phyloP scores from a whole-genome alignment of 148 eudicot species.

The Agrostemma githago region DNA sequence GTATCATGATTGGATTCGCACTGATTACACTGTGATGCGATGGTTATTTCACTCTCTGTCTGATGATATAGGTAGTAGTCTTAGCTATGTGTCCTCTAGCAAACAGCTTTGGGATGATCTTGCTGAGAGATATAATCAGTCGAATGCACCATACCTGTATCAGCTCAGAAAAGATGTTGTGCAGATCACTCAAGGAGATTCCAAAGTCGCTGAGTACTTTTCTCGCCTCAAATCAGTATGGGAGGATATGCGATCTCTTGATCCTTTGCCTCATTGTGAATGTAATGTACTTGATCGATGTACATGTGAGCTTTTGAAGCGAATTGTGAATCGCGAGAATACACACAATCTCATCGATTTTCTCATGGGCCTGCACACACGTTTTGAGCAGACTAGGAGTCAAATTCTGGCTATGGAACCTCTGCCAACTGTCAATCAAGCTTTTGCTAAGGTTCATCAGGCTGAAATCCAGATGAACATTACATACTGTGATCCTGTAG shows the following conservation, averaged over 20 bases:
- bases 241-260: background rate
- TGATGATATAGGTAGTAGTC: background rate
- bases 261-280: background rate
- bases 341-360: background rate
- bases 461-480: too few species aligned
- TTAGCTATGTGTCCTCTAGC: background rate
- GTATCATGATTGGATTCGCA: background rate
- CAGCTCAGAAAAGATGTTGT: background rate
- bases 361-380: background rate
- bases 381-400: too few species aligned
- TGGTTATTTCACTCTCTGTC: background rate
- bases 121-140: too few species aligned
- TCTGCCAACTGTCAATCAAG: too few species aligned
- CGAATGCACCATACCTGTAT: background rate
- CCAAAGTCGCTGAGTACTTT: too few species aligned
- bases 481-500: too few species aligned
- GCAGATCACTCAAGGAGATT: background rate
- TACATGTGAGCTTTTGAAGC: background rate
- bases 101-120: too few species aligned
- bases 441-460: too few species aligned
- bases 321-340: background rate
- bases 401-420: too few species aligned
- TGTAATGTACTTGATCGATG: background rate
- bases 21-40: background rate
- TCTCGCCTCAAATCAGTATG: too few species aligned